Evolutionary conservation across 768 basidiomycete genomes (phyloP), one percentile per base, ranked within the genome.

Genomic region (Phylloporus sp.): DNA sequence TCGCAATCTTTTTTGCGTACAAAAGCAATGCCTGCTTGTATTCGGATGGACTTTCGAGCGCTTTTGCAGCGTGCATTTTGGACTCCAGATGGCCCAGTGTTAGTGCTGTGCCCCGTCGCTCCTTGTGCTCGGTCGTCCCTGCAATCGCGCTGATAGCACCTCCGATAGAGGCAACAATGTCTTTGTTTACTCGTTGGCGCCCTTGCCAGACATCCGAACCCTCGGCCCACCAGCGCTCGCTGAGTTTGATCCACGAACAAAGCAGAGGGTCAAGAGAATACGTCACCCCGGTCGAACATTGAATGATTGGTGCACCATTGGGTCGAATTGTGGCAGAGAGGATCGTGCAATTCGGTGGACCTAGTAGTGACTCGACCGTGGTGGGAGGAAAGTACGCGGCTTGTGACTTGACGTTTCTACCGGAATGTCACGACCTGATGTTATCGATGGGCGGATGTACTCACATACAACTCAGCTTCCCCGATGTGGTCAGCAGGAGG

Each of bases 81-180:
- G 81, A 82, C 71, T 99, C 96, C 48, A 96, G 71, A 67, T 96
- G 91, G 6, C 89, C 89, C 18, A 99, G 75, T 13, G 89, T 87
- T 58, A 93, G 63, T 17, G 93, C 90, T 5, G 82, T 71, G 47
- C 66, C 77, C 90, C 90, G 86, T 37, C 80, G 72, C 35, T 69
- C 71, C 52, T 64, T 77, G 49, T 77, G 71, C 6, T 71, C 66
- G 6, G 66, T 64, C 27, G 55, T 29, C 32, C 58, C 58, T 6
- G 31, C 38, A 29, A 82, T 67, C 20, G 65, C 52, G n/a, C 78
- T 71, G 49, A 87, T 69, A 29, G 82, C 71, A 3, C 81, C 79
- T 43, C 79, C 61, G 28, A 83, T 68, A 10, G 68, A 57, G 6
- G 79, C 72, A 47, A 87, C 67, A 37, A 83, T 69, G 5, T 82